Base-by-base conservation (phyloP, 805 yeast species). In the Suhomyces sp. region DNA sequence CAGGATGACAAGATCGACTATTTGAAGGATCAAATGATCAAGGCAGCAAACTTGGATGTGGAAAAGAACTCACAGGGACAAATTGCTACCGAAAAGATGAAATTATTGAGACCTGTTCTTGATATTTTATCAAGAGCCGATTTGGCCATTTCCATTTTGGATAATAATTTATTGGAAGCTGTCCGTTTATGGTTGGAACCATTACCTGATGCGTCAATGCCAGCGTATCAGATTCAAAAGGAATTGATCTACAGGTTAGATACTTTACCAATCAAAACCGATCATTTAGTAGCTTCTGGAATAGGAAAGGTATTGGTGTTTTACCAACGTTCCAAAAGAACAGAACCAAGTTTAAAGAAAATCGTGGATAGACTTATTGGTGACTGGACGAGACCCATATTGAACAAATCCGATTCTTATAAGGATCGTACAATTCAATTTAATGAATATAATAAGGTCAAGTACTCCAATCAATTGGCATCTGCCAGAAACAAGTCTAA, bases 161-260 rank as follows among this genome's bases (percentile, higher is more conserved):
- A 93, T 66, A 93, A 93, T 58, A 93, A 93, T 60, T 63, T 93
- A 50, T 70, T 93, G 40, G 97, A 91, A 51, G 91, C 95, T 33
- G 90, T 93, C 18, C 76, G 98, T 49, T 81, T 88, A 58, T 93
- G 99, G 99, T 72, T 93, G 39, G 99, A 93, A 61, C 99, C 99
- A 19, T 72, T 93, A 50, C 98, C 98, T 3, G 98, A 95, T 70
- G 95, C 95, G 29, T 87, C 96, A 8, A 72, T 93, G 63, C 99
- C 99, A n/a, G 90, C 96, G 1, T 93, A 84, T 65, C 95, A 88
- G 59, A 91, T 93, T 46, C 98, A 93, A 60, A 87, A 83, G 58
- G 90, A 84, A 37, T 65, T 93, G 49, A 85, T 93, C 48, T 68
- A 70, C 13, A 83, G 95, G 23, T 65, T 93, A 38, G 72, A 76